phyloP scores from a whole-genome alignment of 176 grass and related monocot species.

The Echinochloa phyllopogon region DNA sequence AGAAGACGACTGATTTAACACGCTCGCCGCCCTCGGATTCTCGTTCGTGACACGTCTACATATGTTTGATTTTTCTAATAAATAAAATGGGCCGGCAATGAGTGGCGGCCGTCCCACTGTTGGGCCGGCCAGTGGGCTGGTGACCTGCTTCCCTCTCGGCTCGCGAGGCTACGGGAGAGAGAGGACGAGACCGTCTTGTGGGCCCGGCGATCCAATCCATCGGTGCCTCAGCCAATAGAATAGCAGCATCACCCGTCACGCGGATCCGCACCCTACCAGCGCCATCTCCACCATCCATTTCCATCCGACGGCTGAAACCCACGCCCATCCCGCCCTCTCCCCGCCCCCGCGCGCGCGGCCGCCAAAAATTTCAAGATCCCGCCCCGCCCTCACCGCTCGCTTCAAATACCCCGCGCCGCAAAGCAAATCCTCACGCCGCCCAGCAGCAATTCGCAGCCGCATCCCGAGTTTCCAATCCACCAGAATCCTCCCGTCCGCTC shows the following conservation, averaged over 20 bases:
- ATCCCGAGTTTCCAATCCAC: not conserved
- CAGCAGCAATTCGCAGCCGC: not conserved
- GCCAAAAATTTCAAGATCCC: conserved; percentile 36
- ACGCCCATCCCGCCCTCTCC: not conserved
- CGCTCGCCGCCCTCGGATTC: not conserved
- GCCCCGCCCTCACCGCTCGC: conserved; percentile 33
- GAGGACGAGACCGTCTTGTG: not conserved
- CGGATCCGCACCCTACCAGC: conserved; percentile 10
- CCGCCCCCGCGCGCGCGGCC: not conserved
- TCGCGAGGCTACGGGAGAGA: not conserved
- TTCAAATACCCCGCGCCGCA: conserved; percentile 41
- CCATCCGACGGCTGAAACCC: conserved; percentile 45
- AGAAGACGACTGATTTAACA: not conserved
- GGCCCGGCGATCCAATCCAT: not conserved
- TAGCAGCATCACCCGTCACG: not conserved
- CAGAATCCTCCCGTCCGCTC: not conserved
- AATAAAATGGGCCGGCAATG: not conserved
- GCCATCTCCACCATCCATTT: conserved; percentile 12
- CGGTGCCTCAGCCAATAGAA: not conserved
- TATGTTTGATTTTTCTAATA: not conserved
- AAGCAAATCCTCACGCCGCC: not conserved
- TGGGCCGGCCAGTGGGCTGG: not conserved
- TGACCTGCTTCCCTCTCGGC: too few species aligned
- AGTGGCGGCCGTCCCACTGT: not conserved
- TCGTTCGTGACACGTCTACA: not conserved